Evolutionary conservation across 768 basidiomycete genomes (phyloP).

Genomic region (Arthromyces matolae): DNA sequence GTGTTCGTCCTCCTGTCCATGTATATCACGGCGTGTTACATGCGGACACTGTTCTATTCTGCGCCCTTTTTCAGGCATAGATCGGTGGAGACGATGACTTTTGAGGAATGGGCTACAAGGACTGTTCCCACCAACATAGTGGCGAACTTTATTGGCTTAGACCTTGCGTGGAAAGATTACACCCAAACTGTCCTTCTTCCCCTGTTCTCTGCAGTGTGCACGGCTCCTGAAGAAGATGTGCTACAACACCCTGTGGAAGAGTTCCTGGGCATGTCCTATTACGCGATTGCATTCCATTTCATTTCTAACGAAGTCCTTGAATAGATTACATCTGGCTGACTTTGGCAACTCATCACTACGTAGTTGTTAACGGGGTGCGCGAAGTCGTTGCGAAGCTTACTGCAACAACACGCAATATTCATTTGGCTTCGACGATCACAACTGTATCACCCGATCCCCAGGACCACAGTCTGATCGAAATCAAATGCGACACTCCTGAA

Average conservation of each 20-base stretch:
- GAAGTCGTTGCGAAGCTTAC: slow-evolving; percentile 56
- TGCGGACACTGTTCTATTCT: slow-evolving; percentile 39
- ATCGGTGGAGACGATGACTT: slow-evolving; percentile 33
- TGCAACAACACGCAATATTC: slow-evolving; percentile 42
- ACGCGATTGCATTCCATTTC: neutral
- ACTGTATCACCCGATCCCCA: slow-evolving; percentile 38
- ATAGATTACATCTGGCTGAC: slow-evolving; percentile 72
- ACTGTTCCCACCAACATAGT: slow-evolving; percentile 40
- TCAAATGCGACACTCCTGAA: slow-evolving; percentile 33
- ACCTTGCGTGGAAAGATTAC: slow-evolving; percentile 51
- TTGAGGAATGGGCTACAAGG: slow-evolving; percentile 45
- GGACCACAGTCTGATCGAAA: slow-evolving; percentile 30
- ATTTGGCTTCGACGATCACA: slow-evolving; percentile 50
- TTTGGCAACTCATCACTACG: slow-evolving; percentile 65
- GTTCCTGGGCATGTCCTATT: slow-evolving; percentile 50
- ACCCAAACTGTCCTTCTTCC: slow-evolving; percentile 53
- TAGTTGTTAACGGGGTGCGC: slow-evolving; percentile 54
- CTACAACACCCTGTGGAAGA: slow-evolving; percentile 58
- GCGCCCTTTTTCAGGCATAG: slow-evolving; percentile 38
- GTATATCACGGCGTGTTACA: slow-evolving; percentile 43
- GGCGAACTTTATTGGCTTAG: slow-evolving; percentile 41
- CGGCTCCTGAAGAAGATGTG: slow-evolving; percentile 54
- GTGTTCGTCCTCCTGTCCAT: slow-evolving; percentile 41
- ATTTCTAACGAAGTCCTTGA: neutral
- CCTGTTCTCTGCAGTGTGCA: slow-evolving; percentile 71